Evolutionary conservation across 2,329 filamentous ascomycete genomes (phyloP).

Genomic region (Aspergillus versicolor): DNA sequence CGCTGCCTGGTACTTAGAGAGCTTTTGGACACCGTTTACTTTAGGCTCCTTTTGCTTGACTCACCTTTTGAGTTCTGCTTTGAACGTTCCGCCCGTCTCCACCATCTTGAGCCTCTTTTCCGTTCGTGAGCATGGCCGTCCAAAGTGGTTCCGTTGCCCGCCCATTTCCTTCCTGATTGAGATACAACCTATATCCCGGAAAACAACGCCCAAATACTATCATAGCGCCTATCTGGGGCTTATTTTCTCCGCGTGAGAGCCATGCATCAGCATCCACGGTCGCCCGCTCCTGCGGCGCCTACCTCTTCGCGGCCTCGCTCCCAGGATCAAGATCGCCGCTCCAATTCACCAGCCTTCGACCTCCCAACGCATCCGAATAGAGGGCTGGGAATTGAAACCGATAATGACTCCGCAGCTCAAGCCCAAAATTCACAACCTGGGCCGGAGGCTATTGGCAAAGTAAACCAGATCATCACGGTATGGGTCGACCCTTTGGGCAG

Average conservation of each 20-base stretch:
- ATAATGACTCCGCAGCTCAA: slow-evolving; percentile 42
- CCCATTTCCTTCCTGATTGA: slow-evolving; percentile 37
- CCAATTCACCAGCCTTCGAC: slow-evolving; percentile 55
- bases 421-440: slow-evolving; percentile 52
- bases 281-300: slow-evolving; percentile 70
- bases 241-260: slow-evolving; percentile 23
- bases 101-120: slow-evolving; percentile 9
- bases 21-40: slow-evolving; percentile 14
- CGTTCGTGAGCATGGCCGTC: slow-evolving; percentile 42
- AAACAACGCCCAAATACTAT: slow-evolving; percentile 10
- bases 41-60: slow-evolving; percentile 8
- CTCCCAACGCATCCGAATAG: slow-evolving; percentile 50
- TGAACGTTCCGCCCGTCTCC: not conserved
- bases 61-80: slow-evolving; percentile 12
- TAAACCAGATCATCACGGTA: slow-evolving; percentile 94
- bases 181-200: slow-evolving; percentile 11
- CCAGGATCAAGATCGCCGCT: slow-evolving; percentile 63
- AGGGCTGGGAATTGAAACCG: slow-evolving; percentile 52
- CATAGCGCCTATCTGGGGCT: not conserved
- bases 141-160: slow-evolving; percentile 28
- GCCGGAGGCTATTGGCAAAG: slow-evolving; percentile 70
- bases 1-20: slow-evolving; percentile 16
- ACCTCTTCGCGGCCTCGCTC: slow-evolving; percentile 70
- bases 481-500: slow-evolving; percentile 18
- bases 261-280: slow-evolving; percentile 91